Evolutionary conservation across 768 basidiomycete genomes (phyloP).

Genomic region (Amanita pallidorosea): DNA sequence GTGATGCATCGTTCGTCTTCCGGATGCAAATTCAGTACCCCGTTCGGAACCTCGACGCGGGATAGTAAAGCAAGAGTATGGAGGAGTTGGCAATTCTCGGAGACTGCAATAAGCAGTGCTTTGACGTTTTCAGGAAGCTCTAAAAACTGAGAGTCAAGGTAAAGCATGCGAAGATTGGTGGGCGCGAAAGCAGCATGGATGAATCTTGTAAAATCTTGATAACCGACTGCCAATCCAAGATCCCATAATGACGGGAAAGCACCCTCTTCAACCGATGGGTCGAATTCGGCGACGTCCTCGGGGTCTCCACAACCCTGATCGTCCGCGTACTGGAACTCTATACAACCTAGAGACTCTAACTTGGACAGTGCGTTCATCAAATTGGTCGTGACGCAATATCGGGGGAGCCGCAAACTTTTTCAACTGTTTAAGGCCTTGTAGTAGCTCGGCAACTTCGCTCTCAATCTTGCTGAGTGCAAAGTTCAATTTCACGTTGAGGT

Average conservation of each 20-base stretch:
- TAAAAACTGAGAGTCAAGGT: conserved; percentile 36
- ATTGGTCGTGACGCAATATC: conserved; percentile 36
- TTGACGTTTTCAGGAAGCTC: conserved; percentile 31
- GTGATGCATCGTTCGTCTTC: conserved; percentile 16
- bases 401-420: conserved; percentile 38
- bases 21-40: conserved; percentile 7
- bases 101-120: conserved; percentile 30
- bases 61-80: conserved; percentile 32
- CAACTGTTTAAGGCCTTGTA: conserved; percentile 31
- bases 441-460: conserved; percentile 24
- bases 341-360: conserved; percentile 26
- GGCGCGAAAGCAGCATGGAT: conserved; percentile 35
- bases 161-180: conserved; percentile 35
- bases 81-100: conserved; percentile 38
- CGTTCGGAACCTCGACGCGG: conserved; percentile 10
- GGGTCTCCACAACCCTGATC: conserved; percentile 37
- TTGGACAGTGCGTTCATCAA: conserved; percentile 36
- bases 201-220: conserved; percentile 35
- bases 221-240: conserved; percentile 33
- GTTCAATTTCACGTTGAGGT: conserved; percentile 34
- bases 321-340: conserved; percentile 45
- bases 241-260: conserved; percentile 46
- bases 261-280: conserved; percentile 31
- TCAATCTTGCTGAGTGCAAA: conserved; percentile 32
- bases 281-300: conserved; percentile 31